phyloP scores from a whole-genome alignment of 1,284 basidiomycete genomes.

The Ceratobasidium theobromae region DNA sequence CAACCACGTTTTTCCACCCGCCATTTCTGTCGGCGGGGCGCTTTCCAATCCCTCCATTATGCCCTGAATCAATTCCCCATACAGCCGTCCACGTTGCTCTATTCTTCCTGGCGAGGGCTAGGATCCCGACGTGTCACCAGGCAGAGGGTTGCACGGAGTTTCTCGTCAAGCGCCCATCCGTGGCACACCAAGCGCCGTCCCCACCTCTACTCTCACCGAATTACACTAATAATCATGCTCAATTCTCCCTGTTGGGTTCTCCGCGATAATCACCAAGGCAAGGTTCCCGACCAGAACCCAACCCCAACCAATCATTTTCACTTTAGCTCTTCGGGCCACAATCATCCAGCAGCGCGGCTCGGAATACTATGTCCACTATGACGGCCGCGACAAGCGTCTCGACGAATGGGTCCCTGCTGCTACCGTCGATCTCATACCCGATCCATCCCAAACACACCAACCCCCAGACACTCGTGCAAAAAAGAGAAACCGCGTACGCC shows the following conservation, averaged over 20 bases:
- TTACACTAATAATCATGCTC: background rate
- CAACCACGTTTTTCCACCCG: slow-evolving; percentile 23
- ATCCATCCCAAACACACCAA: slow-evolving; percentile 17
- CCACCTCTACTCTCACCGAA: background rate
- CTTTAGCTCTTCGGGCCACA: slow-evolving; percentile 22
- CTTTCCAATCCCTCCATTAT: background rate
- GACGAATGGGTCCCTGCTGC: slow-evolving; percentile 70
- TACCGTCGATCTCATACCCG: background rate
- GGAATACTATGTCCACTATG: slow-evolving; percentile 67
- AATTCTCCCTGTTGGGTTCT: slow-evolving; percentile 26
- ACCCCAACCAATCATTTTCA: slow-evolving; percentile 14
- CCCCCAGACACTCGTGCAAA: slow-evolving; percentile 15
- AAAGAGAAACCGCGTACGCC: slow-evolving; percentile 21
- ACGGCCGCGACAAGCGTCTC: slow-evolving; percentile 68
- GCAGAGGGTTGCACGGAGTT: too few species aligned
- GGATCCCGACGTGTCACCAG: too few species aligned
- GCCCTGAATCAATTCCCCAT: background rate
- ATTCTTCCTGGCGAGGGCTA: background rate
- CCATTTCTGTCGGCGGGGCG: too few species aligned
- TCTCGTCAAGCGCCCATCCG: too few species aligned
- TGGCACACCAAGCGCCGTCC: background rate
- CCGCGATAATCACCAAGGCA: slow-evolving; percentile 29
- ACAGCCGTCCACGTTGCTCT: background rate
- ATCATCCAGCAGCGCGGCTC: slow-evolving; percentile 53
- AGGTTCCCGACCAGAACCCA: background rate